Percentiles rank a stretch among this genome's conserved stretches.
Evolutionary conservation across 805 yeast genomes (phyloP).

Genomic region (Suhomyces sp.): DNA sequence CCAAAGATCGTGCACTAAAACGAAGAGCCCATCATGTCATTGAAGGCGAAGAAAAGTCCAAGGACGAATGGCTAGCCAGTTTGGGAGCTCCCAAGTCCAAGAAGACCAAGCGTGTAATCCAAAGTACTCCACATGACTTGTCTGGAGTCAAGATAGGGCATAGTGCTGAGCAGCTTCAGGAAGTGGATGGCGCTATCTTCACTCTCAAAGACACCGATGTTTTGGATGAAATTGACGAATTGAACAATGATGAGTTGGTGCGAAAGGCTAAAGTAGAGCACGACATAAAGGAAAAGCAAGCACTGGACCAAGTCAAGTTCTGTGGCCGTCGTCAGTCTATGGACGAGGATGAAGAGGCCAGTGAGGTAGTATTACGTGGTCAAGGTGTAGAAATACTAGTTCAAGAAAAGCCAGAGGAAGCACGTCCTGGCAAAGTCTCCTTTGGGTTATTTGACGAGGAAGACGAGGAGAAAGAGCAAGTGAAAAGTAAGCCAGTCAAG

Average conservation of each 20-base stretch:
- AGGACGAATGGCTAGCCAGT: constrained; percentile 43
- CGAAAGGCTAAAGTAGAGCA: constrained; percentile 25
- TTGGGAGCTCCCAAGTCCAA: constrained; percentile 18
- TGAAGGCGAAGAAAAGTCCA: constrained; percentile 22
- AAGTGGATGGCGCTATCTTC: constrained; percentile 46
- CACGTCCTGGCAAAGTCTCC: not conserved
- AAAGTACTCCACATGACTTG: constrained; percentile 21
- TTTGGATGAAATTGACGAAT: constrained; percentile 28
- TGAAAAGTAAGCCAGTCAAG: constrained; percentile 19
- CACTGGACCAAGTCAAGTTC: constrained; percentile 21
- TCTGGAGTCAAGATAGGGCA: constrained; percentile 46
- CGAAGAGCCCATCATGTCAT: constrained; percentile 7
- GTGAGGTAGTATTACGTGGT: not conserved
- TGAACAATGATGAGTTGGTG: constrained; percentile 39
- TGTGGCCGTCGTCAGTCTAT: constrained; percentile 18
- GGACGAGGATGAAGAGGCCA: constrained; percentile 11
- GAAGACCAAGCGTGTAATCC: not conserved
- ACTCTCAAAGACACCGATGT: constrained; percentile 55
- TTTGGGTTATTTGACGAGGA: constrained; percentile 7
- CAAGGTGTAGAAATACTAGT: not conserved
- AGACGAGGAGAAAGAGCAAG: constrained; percentile 10
- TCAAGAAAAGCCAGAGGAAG: not conserved
- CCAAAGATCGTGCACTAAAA: constrained; percentile 22
- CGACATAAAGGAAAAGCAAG: constrained; percentile 24
- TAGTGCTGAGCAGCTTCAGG: constrained; percentile 35